phyloP scores from a whole-genome alignment of 2,329 filamentous ascomycete genomes.

The Pseudonectria buxi region DNA sequence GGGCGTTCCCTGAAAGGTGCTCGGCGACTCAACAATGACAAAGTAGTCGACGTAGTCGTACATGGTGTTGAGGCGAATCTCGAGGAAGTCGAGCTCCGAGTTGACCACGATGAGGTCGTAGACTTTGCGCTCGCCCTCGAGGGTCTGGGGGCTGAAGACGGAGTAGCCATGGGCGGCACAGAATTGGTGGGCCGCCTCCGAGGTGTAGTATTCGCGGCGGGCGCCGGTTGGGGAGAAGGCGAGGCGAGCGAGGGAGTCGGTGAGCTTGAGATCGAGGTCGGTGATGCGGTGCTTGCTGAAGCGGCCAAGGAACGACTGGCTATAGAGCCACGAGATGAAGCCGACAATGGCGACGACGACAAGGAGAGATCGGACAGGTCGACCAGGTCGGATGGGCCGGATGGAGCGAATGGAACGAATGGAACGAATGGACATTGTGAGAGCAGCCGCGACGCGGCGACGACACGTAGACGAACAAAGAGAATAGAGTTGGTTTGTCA shows the following conservation, averaged over 20 bases:
- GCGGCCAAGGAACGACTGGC: conserved; percentile 13
- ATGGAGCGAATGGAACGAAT: conserved; percentile 6
- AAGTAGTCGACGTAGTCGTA: conserved; percentile 57
- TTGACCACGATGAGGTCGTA: conserved; percentile 56
- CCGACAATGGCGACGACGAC: conserved; percentile 3
- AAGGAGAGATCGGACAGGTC: not conserved
- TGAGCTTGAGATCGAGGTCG: conserved; percentile 16
- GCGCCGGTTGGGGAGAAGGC: conserved; percentile 15
- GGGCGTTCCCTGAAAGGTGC: conserved; percentile 49
- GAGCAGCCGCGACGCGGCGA: too few relatives aligned
- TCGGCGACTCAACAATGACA: conserved; percentile 52
- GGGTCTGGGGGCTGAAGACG: conserved; percentile 19
- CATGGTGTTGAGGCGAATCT: conserved; percentile 54
- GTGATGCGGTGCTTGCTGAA: conserved; percentile 12
- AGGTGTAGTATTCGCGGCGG: conserved; percentile 23
- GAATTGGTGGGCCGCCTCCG: conserved; percentile 21
- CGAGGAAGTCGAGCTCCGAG: conserved; percentile 58
- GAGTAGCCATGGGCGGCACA: conserved; percentile 28
- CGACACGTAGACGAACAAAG: too few relatives aligned
- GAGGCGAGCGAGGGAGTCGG: conserved; percentile 16
- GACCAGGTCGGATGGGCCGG: conserved; percentile 5
- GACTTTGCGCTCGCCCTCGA: conserved; percentile 24
- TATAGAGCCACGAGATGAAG: conserved; percentile 10
- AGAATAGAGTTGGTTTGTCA: too few relatives aligned
- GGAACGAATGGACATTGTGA: conserved; percentile 8